Conservation (phyloP, 2,329 filamentous ascomycete genomes). For the Massarina eburnea region DNA sequence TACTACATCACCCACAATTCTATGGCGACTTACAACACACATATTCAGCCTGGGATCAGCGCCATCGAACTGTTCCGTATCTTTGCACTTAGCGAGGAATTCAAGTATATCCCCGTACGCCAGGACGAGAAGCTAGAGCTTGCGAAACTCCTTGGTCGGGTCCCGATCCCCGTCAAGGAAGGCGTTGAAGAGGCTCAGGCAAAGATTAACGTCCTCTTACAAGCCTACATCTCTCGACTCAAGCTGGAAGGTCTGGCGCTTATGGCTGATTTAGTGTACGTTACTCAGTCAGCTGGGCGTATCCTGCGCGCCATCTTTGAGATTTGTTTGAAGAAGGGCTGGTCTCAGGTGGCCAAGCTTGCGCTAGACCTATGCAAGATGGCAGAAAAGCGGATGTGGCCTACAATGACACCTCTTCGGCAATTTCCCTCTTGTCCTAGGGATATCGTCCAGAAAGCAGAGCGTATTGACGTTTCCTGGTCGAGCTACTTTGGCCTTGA, state of each 20-base stretch:
- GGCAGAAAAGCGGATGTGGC: conserved; percentile 99
- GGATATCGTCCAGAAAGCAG: conserved; percentile 88
- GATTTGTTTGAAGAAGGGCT: conserved; percentile 95
- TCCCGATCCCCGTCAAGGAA: conserved; percentile 96
- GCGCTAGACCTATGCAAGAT: conserved; percentile 96
- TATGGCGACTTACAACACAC: conserved; percentile 95
- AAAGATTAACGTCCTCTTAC: conserved; percentile 96
- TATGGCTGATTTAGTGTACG: conserved; percentile 98
- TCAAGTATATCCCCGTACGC: conserved; percentile 97
- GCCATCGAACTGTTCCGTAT: conserved; percentile 96
- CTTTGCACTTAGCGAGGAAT: conserved; percentile 94
- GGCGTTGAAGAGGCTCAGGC: conserved; percentile 94
- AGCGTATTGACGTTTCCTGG: conserved; percentile 94
- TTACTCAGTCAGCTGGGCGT: conserved; percentile 95
- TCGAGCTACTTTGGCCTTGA: conserved; percentile 93
- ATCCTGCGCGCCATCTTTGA: conserved; percentile 95
- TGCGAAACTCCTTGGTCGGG: conserved; percentile 83
- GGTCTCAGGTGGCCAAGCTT: conserved; percentile 89
- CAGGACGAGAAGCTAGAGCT: conserved; percentile 97
- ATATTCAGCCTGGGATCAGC: conserved; percentile 89
- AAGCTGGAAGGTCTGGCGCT: conserved; percentile 91
- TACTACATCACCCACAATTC: conserved; percentile 98
- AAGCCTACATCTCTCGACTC: conserved; percentile 93
- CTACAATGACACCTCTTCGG: conserved; percentile 92
- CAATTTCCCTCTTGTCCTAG: conserved; percentile 79